Conservation (phyloP, 192 early-diverging fungal genomes). For the Oehlia diaphana region DNA sequence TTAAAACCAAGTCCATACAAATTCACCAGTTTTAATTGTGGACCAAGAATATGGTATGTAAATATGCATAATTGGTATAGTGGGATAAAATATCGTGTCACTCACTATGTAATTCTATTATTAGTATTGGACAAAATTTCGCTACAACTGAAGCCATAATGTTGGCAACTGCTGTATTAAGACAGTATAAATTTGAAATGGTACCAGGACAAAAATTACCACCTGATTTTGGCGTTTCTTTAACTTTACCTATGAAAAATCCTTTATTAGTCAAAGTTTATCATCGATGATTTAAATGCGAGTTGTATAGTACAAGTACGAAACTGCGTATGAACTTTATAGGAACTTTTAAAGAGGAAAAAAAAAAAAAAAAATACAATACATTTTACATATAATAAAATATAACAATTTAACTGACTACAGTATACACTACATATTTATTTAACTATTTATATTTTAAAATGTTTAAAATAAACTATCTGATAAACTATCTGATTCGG, state of each 20-base stretch:
- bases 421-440: too few species aligned
- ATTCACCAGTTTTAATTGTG: constrained; percentile 60
- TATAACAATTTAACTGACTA: too few species aligned
- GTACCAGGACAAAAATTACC: constrained; percentile 22
- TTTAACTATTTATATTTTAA: too few species aligned
- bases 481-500: too few species aligned
- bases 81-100: too few species aligned
- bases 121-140: constrained; percentile 41
- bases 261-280: constrained; percentile 38
- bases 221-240: constrained; percentile 27
- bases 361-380: too few species aligned
- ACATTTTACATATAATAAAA: too few species aligned
- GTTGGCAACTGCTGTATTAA: constrained; percentile 34
- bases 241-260: constrained; percentile 45
- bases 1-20: constrained; percentile 41
- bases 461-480: too few species aligned
- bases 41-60: constrained; percentile 47
- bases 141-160: constrained; percentile 40
- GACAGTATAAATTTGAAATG: constrained; percentile 39
- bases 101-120: not conserved
- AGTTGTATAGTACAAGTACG: too few species aligned
- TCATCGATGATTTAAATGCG: not conserved
- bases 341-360: too few species aligned
- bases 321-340: too few species aligned
- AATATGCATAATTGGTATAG: not conserved